A percentile compares a stretch with the other conserved stretches of the same genome.
phyloP scores from a whole-genome alignment of 140 eudicot genomes.

The Ambrosia hybrid region DNA sequence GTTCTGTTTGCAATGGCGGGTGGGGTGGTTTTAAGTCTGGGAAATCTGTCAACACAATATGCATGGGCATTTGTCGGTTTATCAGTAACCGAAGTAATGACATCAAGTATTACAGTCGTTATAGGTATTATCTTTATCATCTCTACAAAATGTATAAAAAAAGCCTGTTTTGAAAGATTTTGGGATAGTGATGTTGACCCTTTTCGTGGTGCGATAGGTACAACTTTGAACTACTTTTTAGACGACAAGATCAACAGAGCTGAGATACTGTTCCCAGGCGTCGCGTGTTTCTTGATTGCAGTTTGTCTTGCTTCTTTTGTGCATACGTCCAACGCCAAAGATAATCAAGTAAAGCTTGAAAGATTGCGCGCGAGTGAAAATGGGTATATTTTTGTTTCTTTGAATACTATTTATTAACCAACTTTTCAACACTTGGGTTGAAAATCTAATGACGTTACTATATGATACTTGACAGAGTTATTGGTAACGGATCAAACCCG shows the following conservation, averaged over 20 bases:
- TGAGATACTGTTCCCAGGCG: constrained; percentile 85
- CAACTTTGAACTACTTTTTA: constrained; percentile 77
- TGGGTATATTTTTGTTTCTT: constrained; percentile 35
- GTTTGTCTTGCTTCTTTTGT: constrained; percentile 70
- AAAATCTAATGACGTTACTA: background rate
- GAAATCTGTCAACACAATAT: constrained; percentile 78
- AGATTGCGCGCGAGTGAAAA: constrained; percentile 27
- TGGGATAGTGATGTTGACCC: background rate
- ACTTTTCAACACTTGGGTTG: background rate
- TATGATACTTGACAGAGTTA: constrained; percentile 35
- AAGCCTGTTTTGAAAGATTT: background rate
- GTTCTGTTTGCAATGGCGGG: constrained; percentile 90
- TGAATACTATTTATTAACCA: background rate
- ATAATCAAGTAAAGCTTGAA: constrained; percentile 60
- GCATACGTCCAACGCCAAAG: constrained; percentile 72
- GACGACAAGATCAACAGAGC: constrained; percentile 81
- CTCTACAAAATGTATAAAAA: background rate
- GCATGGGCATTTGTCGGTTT: constrained; percentile 95
- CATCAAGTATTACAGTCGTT: constrained; percentile 81
- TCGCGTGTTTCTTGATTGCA: constrained; percentile 77
- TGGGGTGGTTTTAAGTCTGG: constrained; percentile 75
- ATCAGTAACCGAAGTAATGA: constrained; percentile 72
- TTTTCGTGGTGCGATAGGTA: constrained; percentile 47
- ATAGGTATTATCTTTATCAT: constrained; percentile 48
- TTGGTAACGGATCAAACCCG: constrained; percentile 20